phyloP scores from a whole-genome alignment of 805 yeast genomes.

The Pichia rugopelliculosa region DNA sequence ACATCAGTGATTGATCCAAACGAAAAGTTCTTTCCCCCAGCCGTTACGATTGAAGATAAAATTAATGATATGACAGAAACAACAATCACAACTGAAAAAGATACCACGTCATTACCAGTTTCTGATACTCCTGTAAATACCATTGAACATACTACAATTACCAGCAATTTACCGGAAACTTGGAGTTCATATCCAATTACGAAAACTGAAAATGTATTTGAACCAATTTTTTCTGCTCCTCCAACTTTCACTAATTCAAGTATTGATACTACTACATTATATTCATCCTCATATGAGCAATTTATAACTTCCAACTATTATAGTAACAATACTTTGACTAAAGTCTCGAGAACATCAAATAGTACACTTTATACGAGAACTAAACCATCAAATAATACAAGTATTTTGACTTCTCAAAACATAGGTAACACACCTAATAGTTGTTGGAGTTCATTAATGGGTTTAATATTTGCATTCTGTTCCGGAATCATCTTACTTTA shows the following conservation, averaged over 20 bases:
- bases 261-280: background rate
- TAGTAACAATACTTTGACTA: background rate
- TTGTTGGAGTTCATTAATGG: constrained; percentile 4
- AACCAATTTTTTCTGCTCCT: background rate
- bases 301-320: background rate
- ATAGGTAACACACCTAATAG: background rate
- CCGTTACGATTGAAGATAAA: background rate
- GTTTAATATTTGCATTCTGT: constrained; percentile 2
- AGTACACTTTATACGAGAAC: constrained; percentile 4
- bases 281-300: background rate
- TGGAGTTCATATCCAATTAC: constrained; percentile 9
- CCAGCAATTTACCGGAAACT: background rate
- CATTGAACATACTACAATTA: background rate
- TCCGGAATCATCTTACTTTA: constrained; percentile 7
- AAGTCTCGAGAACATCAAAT: background rate
- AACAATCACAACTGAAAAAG: background rate
- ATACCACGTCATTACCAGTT: background rate
- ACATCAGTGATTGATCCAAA: background rate
- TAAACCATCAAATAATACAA: background rate
- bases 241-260: background rate
- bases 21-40: background rate
- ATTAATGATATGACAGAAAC: background rate
- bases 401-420: background rate
- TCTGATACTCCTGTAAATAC: background rate
- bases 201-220: background rate